Conservation (phyloP, 176 grass and related monocot species). For the Cenchrus purpureus region DNA sequence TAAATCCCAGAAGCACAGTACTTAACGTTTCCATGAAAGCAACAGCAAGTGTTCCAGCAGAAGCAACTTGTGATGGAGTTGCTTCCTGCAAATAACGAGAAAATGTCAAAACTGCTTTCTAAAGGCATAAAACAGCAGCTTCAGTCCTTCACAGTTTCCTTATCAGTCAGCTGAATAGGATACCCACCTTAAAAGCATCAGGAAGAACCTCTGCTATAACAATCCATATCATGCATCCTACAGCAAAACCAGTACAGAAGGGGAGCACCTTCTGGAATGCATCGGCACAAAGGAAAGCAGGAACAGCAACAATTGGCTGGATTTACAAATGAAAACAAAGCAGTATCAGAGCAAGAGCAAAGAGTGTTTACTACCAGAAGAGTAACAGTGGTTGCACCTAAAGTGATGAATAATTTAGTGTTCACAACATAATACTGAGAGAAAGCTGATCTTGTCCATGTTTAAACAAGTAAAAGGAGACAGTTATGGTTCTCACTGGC, state of each 20-base stretch:
- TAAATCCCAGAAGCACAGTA: constrained; percentile 79
- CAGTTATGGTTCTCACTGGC: constrained; percentile 3
- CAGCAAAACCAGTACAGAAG: constrained; percentile 97
- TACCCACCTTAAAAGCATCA: constrained; percentile 94
- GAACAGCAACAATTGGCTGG: constrained; percentile 95
- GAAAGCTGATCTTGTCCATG: constrained; percentile 2
- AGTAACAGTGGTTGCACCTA: neutral
- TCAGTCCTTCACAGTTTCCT: constrained; percentile 25
- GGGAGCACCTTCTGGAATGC: constrained; percentile 92
- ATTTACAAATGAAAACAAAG: constrained; percentile 33
- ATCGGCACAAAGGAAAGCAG: constrained; percentile 93
- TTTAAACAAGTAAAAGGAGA: constrained; percentile 21
- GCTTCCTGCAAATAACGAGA: constrained; percentile 73
- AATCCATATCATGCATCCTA: constrained; percentile 99
- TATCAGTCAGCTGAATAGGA: neutral
- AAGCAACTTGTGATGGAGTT: constrained; percentile 92
- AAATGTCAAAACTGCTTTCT: constrained; percentile 37
- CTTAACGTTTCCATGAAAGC: constrained; percentile 98
- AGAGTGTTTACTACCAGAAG: constrained; percentile 25
- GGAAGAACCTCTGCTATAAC: constrained; percentile 99
- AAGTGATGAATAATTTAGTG: constrained; percentile 1
- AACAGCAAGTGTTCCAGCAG: constrained; percentile 88
- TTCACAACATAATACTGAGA: neutral
- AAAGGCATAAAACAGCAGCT: constrained; percentile 8
- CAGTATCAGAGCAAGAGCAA: constrained; percentile 18